Conservation (phyloP, 2,329 filamentous ascomycete genomes). For the Penicillium thymicola region DNA sequence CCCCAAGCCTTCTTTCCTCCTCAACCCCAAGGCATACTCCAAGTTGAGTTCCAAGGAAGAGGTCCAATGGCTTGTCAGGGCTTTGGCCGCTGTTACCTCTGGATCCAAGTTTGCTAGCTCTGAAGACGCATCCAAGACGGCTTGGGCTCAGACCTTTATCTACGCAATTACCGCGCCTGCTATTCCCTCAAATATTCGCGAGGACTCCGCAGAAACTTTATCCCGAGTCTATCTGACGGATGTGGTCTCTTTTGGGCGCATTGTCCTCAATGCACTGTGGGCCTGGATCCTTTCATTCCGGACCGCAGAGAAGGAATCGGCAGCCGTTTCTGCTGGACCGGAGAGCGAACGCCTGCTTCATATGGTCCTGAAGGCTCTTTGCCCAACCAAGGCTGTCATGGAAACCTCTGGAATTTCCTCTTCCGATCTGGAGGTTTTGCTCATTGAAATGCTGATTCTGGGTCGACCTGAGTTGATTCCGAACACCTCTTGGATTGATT, state of each 20-base stretch:
- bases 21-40: conserved; percentile 79
- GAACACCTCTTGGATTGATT: conserved; percentile 79
- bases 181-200: conserved; percentile 61
- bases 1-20: conserved; percentile 82
- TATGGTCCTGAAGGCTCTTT: conserved; percentile 49
- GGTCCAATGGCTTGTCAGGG: conserved; percentile 69
- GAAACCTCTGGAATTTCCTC: conserved; percentile 37
- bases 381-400: conserved; percentile 28
- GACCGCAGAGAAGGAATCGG: conserved; percentile 72
- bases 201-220: conserved; percentile 60
- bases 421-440: conserved; percentile 63
- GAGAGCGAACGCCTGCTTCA: conserved; percentile 61
- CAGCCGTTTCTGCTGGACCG: conserved; percentile 63
- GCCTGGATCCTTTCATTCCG: conserved; percentile 69
- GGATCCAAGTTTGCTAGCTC: conserved; percentile 52
- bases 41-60: conserved; percentile 75
- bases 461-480: conserved; percentile 75
- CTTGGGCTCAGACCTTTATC: conserved; percentile 85
- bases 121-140: conserved; percentile 51
- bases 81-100: conserved; percentile 61
- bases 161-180: conserved; percentile 66
- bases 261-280: conserved; percentile 74
- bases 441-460: conserved; percentile 73
- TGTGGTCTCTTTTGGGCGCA: conserved; percentile 57
- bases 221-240: conserved; percentile 62